These are phyloP conservation scores for Pythium pectinolyticum DNA, from an alignment of 352 stramenopile species.

Conservation along the genomic window DNA sequence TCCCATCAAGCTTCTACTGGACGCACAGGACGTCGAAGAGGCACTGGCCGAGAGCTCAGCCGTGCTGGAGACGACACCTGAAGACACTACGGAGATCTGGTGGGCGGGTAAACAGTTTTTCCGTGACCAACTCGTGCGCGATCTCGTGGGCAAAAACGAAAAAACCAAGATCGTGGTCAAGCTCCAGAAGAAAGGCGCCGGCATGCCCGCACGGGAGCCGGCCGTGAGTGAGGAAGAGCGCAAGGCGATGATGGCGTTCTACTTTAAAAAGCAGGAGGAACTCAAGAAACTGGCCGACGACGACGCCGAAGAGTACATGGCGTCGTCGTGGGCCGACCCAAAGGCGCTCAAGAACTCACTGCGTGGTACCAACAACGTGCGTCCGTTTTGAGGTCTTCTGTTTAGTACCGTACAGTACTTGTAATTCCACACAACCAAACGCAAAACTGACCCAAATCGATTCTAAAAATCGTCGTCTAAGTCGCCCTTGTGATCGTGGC, in stretches of 20 bases:
- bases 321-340: constrained; percentile 92
- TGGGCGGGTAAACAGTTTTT: constrained; percentile 95
- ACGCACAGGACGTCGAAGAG: constrained; percentile 60
- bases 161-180: constrained; percentile 93
- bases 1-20: constrained; percentile 82
- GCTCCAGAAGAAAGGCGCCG: constrained; percentile 87
- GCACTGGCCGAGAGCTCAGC: constrained; percentile 64
- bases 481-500: background rate
- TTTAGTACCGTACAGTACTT: background rate
- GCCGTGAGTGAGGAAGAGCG: constrained; percentile 93
- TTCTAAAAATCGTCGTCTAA: constrained; percentile 28
- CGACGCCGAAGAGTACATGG: constrained; percentile 95
- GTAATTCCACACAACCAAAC: too few relatives aligned
- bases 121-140: constrained; percentile 83
- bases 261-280: constrained; percentile 91
- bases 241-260: constrained; percentile 97
- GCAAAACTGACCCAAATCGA: background rate
- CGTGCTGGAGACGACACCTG: constrained; percentile 76
- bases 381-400: constrained; percentile 51
- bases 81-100: constrained; percentile 92
- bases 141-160: constrained; percentile 95
- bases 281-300: constrained; percentile 81
- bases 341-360: constrained; percentile 92
- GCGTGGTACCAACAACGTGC: constrained; percentile 87
- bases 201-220: constrained; percentile 80